Evolutionary conservation across 352 stramenopile species (phyloP).

Genomic region (Thalassiosira pacifica): DNA sequence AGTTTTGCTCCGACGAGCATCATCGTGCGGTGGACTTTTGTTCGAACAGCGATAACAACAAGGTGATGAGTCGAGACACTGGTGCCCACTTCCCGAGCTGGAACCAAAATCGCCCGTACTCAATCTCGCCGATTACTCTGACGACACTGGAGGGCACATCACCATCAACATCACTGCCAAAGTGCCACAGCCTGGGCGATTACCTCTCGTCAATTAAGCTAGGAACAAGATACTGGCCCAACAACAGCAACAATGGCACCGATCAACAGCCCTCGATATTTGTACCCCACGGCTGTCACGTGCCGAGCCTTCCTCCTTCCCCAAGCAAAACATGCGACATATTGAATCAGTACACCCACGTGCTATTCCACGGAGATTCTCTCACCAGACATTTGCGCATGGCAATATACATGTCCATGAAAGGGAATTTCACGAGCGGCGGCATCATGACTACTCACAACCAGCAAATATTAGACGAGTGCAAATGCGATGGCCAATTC

Average conservation of each 20-base stretch:
- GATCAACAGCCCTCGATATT: slow-evolving; percentile 3
- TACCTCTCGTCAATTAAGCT: not conserved
- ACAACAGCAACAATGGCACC: not conserved
- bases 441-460: slow-evolving; percentile 10
- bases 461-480: not conserved
- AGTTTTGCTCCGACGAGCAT: slow-evolving; percentile 26
- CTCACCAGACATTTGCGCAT: slow-evolving; percentile 9
- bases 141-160: not conserved
- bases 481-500: slow-evolving; percentile 1
- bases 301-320: not conserved
- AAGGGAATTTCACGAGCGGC: not conserved
- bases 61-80: not conserved
- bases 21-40: slow-evolving; percentile 18
- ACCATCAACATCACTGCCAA: too few relatives aligned
- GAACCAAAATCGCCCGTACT: not conserved
- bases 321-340: slow-evolving; percentile 2
- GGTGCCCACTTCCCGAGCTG: not conserved
- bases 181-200: not conserved
- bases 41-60: not conserved
- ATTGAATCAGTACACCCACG: slow-evolving; percentile 8
- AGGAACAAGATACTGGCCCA: not conserved
- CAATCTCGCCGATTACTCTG: not conserved
- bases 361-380: slow-evolving; percentile 29
- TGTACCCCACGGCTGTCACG: not conserved
- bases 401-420: slow-evolving; percentile 27